A percentile compares a stretch with the other conserved stretches of the same genome.
These are phyloP conservation scores for Verruconis gallopava DNA, from an alignment of 2,329 filamentous ascomycete species.

Conservation along the genomic window DNA sequence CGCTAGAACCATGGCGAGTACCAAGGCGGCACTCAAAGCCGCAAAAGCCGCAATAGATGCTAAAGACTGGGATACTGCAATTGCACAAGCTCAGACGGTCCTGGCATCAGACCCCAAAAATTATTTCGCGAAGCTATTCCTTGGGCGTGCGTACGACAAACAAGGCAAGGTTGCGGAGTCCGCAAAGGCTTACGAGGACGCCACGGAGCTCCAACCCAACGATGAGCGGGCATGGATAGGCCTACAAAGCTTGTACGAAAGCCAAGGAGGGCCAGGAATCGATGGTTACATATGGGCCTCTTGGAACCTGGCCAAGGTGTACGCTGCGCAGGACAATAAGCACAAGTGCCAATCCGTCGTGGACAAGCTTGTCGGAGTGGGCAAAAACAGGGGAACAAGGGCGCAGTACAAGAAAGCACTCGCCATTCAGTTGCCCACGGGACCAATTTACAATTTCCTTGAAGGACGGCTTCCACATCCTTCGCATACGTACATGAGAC, in stretches of 20 bases:
- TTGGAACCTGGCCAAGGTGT: conserved; percentile 61
- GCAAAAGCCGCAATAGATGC: conserved; percentile 66
- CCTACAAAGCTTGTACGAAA: conserved; percentile 73
- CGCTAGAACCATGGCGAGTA: conserved; percentile 14
- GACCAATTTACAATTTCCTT: conserved; percentile 65
- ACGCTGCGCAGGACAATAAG: conserved; percentile 47
- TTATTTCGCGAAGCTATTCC: conserved; percentile 80
- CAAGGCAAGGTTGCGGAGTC: conserved; percentile 57
- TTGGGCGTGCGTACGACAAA: conserved; percentile 76
- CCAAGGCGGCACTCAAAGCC: conserved; percentile 68
- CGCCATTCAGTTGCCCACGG: conserved; percentile 63
- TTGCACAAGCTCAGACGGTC: conserved; percentile 54
- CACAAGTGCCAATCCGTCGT: conserved; percentile 50
- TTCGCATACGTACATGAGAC: conserved; percentile 63
- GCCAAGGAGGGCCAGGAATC: conserved; percentile 55
- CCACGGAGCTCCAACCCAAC: conserved; percentile 55
- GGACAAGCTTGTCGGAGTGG: conserved; percentile 67
- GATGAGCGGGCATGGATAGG: conserved; percentile 89
- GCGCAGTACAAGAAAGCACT: conserved; percentile 65
- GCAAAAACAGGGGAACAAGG: conserved; percentile 57
- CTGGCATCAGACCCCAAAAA: conserved; percentile 61
- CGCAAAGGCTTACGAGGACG: conserved; percentile 61
- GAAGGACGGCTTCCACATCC: conserved; percentile 76
- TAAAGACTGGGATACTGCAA: conserved; percentile 65
- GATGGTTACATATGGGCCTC: conserved; percentile 62